Evolutionary conservation across 345 rosid species (phyloP).

Genomic region (Conringia planisiliqua): DNA sequence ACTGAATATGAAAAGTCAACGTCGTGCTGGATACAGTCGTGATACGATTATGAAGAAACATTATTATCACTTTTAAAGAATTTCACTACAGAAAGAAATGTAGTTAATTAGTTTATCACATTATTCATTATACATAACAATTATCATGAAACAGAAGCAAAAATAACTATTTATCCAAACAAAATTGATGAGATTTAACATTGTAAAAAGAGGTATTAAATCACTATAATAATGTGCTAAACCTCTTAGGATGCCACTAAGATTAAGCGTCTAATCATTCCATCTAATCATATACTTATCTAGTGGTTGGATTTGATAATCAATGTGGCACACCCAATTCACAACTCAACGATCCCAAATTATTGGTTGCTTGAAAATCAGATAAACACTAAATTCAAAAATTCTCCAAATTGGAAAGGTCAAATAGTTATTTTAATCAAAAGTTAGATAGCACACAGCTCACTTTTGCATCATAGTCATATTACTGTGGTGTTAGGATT

Average conservation of each 20-base stretch:
- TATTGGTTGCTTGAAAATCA: constrained; percentile 19
- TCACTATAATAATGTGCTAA: not conserved
- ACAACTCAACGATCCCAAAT: constrained; percentile 24
- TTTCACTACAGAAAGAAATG: not conserved
- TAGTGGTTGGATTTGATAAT: constrained; percentile 34
- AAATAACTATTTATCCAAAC: not conserved
- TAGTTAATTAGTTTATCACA: not conserved
- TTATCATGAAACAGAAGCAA: not conserved
- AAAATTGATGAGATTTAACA: not conserved
- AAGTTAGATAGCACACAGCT: not conserved
- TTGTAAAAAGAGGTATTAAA: not conserved
- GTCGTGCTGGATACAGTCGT: constrained; percentile 33
- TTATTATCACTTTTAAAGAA: not conserved
- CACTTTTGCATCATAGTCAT: not conserved
- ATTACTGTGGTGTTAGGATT: constrained; percentile 10
- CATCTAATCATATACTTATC: constrained; percentile 27
- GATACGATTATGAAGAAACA: constrained; percentile 23
- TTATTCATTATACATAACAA: not conserved
- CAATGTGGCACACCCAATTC: constrained; percentile 18
- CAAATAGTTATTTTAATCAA: constrained; percentile 1
- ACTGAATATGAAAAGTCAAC: constrained; percentile 31
- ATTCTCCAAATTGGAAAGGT: not conserved
- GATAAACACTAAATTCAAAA: not conserved
- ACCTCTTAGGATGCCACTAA: constrained; percentile 11
- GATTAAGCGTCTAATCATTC: constrained; percentile 30